Percentiles rank a stretch among this genome's conserved stretches.
Evolutionary conservation across 2,329 filamentous ascomycete species (phyloP).

Genomic region (Periconia sp.): DNA sequence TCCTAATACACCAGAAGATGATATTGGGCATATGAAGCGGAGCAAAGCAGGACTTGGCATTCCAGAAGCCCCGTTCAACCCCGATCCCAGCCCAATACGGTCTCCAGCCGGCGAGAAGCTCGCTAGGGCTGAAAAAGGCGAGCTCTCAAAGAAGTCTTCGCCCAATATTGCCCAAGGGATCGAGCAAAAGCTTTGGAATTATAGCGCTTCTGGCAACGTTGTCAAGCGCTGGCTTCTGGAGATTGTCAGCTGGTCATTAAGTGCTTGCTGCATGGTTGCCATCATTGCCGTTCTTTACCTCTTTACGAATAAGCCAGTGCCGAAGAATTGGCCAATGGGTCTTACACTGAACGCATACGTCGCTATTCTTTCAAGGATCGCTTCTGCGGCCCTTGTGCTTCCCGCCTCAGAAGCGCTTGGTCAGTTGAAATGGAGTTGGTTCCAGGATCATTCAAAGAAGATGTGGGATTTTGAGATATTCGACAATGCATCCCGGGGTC

Average conservation of each 20-base stretch:
- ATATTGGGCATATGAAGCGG: neutral
- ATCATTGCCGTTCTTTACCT: slow-evolving; percentile 11
- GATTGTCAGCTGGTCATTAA: slow-evolving; percentile 17
- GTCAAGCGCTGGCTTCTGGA: slow-evolving; percentile 15
- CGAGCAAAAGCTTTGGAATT: slow-evolving; percentile 14
- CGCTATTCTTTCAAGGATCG: slow-evolving; percentile 16
- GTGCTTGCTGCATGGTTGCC: slow-evolving; percentile 16
- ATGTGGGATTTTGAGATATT: slow-evolving; percentile 28
- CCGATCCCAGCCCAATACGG: slow-evolving; percentile 3
- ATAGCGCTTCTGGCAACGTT: slow-evolving; percentile 13
- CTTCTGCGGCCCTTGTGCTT: slow-evolving; percentile 19
- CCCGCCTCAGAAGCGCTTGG: slow-evolving; percentile 22
- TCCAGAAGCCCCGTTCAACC: neutral
- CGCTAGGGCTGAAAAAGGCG: slow-evolving; percentile 1
- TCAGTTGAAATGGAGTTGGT: slow-evolving; percentile 30
- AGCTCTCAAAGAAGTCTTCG: neutral
- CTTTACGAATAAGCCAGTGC: slow-evolving; percentile 6
- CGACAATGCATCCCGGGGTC: slow-evolving; percentile 15
- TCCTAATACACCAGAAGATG: slow-evolving; percentile 3
- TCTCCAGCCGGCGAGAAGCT: slow-evolving; percentile 1
- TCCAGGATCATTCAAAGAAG: slow-evolving; percentile 11
- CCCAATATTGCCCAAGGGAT: slow-evolving; percentile 15
- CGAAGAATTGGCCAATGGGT: slow-evolving; percentile 8
- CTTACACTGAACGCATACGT: slow-evolving; percentile 26
- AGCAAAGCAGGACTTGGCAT: slow-evolving; percentile 2